A percentile compares a stretch with the other conserved stretches of the same genome.
Evolutionary conservation across 805 yeast genomes (phyloP).

Genomic region (Myxozyma nipponensis): DNA sequence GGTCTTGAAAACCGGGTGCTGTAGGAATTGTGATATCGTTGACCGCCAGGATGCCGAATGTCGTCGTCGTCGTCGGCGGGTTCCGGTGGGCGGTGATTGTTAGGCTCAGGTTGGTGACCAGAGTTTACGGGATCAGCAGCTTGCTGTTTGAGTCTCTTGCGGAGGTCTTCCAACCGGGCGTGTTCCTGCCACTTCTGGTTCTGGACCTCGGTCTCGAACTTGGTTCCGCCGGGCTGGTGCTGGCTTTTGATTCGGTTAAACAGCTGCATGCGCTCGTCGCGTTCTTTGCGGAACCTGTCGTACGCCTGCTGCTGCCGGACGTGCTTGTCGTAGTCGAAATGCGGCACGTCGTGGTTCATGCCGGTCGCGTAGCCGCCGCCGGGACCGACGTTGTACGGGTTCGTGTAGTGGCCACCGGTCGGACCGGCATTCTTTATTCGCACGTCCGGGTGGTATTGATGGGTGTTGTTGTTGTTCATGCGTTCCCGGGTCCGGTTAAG

Average conservation of each 20-base stretch:
- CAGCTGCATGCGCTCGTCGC: background rate
- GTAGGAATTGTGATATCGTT: background rate
- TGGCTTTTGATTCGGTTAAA: too few relatives aligned
- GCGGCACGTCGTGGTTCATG: conserved; percentile 25
- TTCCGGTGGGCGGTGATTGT: too few relatives aligned
- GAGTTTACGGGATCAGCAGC: too few relatives aligned
- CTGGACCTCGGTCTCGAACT: background rate
- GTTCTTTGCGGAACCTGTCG: conserved; percentile 12
- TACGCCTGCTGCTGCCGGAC: conserved; percentile 18
- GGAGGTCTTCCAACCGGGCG: background rate
- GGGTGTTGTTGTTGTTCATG: background rate
- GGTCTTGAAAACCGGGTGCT: background rate
- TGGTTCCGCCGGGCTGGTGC: background rate
- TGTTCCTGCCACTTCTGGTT: background rate
- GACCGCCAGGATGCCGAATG: background rate
- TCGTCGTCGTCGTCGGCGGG: too few relatives aligned
- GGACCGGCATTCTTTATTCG: background rate
- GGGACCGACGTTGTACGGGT: conserved; percentile 12
- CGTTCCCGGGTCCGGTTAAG: conserved; percentile 22
- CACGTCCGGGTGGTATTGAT: too few relatives aligned
- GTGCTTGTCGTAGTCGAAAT: conserved; percentile 24
- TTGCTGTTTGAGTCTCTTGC: too few relatives aligned
- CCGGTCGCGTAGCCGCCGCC: conserved; percentile 28
- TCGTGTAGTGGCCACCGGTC: conserved; percentile 13
- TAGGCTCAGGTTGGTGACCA: too few relatives aligned